phyloP scores from a whole-genome alignment of 805 yeast genomes.

The Metschnikowia picachoensis region DNA sequence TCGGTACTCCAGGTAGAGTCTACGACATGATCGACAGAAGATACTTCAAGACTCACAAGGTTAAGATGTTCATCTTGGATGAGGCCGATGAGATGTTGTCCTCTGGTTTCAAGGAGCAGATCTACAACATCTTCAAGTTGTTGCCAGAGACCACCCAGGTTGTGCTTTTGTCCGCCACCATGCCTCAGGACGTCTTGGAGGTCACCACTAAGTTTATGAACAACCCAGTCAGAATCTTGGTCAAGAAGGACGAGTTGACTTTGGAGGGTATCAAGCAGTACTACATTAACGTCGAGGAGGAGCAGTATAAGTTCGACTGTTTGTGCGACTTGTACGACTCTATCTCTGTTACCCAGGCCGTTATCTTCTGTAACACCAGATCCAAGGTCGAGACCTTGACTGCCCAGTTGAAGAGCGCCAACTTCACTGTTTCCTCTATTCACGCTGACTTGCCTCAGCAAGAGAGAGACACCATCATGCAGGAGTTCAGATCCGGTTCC shows the following conservation, averaged over 20 bases:
- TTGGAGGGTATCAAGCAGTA: conserved; percentile 94
- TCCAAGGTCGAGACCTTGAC: conserved; percentile 89
- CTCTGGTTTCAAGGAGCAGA: conserved; percentile 92
- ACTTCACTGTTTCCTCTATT: conserved; percentile 91
- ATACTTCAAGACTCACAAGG: conserved; percentile 71
- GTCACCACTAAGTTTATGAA: conserved; percentile 92
- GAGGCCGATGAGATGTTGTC: conserved; percentile 98
- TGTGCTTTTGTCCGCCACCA: conserved; percentile 90
- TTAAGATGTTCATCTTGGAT: conserved; percentile 93
- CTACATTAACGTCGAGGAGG: conserved; percentile 85
- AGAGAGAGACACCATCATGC: conserved; percentile 93
- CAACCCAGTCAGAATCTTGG: conserved; percentile 90
- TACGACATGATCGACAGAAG: conserved; percentile 93
- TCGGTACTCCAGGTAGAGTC: conserved; percentile 99
- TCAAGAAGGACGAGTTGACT: conserved; percentile 92
- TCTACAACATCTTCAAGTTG: conserved; percentile 85
- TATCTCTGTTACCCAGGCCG: conserved; percentile 93
- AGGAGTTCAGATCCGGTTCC: conserved; percentile 91
- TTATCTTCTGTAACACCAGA: conserved; percentile 95
- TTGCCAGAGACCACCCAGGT: conserved; percentile 90
- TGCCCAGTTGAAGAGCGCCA: conserved; percentile 64
- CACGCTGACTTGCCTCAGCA: conserved; percentile 95
- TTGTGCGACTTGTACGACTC: conserved; percentile 94
- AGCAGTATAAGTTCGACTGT: conserved; percentile 92
- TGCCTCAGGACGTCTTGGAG: conserved; percentile 88